Base-by-base conservation (phyloP, 2,329 filamentous ascomycete genomes). In the Mycosphaerelloides madeirae region DNA sequence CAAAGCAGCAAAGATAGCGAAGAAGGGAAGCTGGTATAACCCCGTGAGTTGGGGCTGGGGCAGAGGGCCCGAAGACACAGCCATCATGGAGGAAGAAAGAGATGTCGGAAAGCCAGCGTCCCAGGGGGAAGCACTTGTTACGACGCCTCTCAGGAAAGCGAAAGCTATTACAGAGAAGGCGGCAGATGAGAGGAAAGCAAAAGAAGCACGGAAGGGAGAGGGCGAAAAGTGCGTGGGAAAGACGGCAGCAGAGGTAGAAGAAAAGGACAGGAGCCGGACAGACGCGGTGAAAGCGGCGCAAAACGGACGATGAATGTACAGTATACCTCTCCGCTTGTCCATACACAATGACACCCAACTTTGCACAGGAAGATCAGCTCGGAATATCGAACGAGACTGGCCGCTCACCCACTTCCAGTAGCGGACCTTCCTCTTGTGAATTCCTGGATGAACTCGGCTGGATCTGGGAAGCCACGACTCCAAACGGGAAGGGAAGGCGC, bases 11-110 rank as follows among this genome's bases (percentile, higher is more conserved):
- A 60, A 54, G 40, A 53, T 45, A 44, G 36, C 31, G 40, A 46
- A 46, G 56, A 57, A 47, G 50, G 48, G 41, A 29, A 56, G 49
- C 34, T 61, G 58, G 53, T 65, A 50, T 34, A 61, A 63, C 37
- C 59, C 61, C 1, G 49, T 48, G 13, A 50, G 50, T 1, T 62
- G 59, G 59, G 48, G 46, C 43, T 6, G 9, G 22, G 22, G 22
- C 9, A 32, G 47, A 20, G 51, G 54, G 22, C 44, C 50, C 5
- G 46, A 46, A 20, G 47, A 55, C 16, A 38, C 41, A 8, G 38
- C 41, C 9, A 38, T 41, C 6, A 44, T 45, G 38, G 41, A 45
- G 19, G 50, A 52, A 29, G 41, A 16, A 4, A 34, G 43, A n/a
- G 47, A 53, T 31, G 31, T 43, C 14, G 25, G 44, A 3, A 47